Conservation (phyloP, 75 land plant species). For the Cryptomeria japonica region DNA sequence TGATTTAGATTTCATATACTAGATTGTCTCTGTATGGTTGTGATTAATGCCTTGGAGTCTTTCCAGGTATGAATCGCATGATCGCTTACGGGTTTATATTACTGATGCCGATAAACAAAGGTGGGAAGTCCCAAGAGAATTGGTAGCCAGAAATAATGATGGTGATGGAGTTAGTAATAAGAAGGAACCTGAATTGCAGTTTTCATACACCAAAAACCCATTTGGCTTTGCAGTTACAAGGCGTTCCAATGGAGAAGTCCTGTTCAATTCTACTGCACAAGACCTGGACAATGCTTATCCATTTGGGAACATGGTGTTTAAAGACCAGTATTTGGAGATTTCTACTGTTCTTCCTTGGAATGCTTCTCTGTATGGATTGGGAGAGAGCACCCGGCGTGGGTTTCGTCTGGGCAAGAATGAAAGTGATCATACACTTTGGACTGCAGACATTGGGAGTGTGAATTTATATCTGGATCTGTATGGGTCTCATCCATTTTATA, state of each 20-base stretch:
- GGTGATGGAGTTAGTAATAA: neutral
- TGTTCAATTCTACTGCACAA: slow-evolving; percentile 51
- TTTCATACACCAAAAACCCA: slow-evolving; percentile 50
- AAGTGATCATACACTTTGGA: slow-evolving; percentile 33
- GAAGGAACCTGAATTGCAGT: slow-evolving; percentile 18
- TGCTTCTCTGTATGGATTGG: slow-evolving; percentile 36
- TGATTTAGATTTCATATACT: too few relatives aligned
- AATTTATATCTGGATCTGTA: slow-evolving; percentile 24
- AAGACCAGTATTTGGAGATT: slow-evolving; percentile 77
- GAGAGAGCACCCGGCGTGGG: slow-evolving; percentile 35
- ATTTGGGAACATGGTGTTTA: slow-evolving; percentile 55
- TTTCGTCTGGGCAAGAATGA: slow-evolving; percentile 16
- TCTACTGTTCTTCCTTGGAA: slow-evolving; percentile 53
- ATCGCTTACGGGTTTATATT: slow-evolving; percentile 42
- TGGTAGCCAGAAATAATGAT: slow-evolving; percentile 29
- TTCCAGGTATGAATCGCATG: slow-evolving; percentile 41
- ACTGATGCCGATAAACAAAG: slow-evolving; percentile 39
- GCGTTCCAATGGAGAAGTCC: slow-evolving; percentile 39
- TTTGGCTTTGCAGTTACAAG: slow-evolving; percentile 65
- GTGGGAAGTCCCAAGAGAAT: slow-evolving; percentile 53
- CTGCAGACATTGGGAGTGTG: slow-evolving; percentile 25
- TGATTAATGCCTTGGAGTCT: neutral
- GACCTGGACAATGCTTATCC: neutral
- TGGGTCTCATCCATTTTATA: slow-evolving; percentile 56
- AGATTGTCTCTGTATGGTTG: neutral